These are phyloP conservation scores for Hirschioporus abietinus DNA, from an alignment of 768 basidiomycete genomes.

Conservation along the genomic window DNA sequence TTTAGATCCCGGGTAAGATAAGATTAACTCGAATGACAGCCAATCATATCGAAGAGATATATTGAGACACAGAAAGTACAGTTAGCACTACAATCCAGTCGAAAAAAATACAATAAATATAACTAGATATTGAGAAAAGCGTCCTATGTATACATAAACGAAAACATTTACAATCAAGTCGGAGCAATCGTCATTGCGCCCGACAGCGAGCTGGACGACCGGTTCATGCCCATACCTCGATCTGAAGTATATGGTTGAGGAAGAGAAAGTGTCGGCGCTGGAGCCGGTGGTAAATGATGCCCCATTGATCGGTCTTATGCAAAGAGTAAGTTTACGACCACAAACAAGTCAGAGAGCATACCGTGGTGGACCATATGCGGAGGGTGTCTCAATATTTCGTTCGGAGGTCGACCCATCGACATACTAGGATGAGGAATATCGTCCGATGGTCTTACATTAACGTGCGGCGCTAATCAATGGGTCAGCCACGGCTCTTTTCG, in stretches of 20 bases:
- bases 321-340: background rate
- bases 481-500: background rate
- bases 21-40: no score
- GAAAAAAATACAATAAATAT: background rate
- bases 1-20: no score
- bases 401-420: background rate
- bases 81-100: background rate
- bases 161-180: background rate
- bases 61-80: background rate
- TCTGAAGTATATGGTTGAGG: background rate
- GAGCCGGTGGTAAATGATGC: background rate
- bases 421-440: background rate
- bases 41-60: no score
- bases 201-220: background rate
- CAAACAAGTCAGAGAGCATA: background rate
- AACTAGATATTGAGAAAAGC: background rate
- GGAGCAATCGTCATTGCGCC: background rate
- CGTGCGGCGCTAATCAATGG: background rate
- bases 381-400: background rate
- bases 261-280: background rate
- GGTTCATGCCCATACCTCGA: slow-evolving; percentile 1
- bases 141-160: background rate
- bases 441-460: background rate
- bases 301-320: background rate
- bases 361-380: background rate